Base-by-base conservation (phyloP, 495 filamentous ascomycete genomes). In the Talaromyces thailandensis region DNA sequence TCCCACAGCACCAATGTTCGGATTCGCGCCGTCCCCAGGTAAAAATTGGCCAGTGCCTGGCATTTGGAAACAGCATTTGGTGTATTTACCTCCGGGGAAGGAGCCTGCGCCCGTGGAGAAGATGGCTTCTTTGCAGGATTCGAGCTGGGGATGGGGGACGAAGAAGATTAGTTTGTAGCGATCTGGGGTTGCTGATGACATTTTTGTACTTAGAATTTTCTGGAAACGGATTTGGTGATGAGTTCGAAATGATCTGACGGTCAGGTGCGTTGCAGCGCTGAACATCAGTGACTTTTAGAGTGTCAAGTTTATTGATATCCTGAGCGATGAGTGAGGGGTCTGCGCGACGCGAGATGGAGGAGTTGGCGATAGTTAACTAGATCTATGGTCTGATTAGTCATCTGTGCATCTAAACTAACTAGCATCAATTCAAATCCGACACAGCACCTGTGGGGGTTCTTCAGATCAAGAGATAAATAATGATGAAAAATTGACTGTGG, bases 91-190 rank as follows among this genome's bases (percentile, higher is more conserved):
- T 3, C 71, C 73, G 0, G 76, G 75, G 63, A 76, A 79, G 45
- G 71, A 66, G 28, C 79, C 79, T 11, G 76, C 79, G 24, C 79
- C 76, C 40, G 66, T 71, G 2, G 72, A 68, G 66, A 81, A 81
- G 59, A 81, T 65, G 50, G 78, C 78, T 50, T 79, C 73, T 64
- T 80, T 81, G 64, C 76, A 79, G 12, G 64, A 32, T 37, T 80
- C 75, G 21, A 73, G 64, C 62, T 76, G 67, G 24, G 69, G 62
- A 43, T 71, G 66, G 0, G 79, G 79, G 16, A 79, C 79, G 61
- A 71, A 79, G 71, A 80, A 81, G 63, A 80, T 62, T 26, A 81
- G 78, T 45, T 80, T 81, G 71, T 78, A 81, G 63, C 78, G 78
- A 61, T 71, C 70, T 31, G 68, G 28, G 43, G 64, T 58, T 18